Conservation (phyloP, 345 rosid species). For the Anastatica hierochuntica region DNA sequence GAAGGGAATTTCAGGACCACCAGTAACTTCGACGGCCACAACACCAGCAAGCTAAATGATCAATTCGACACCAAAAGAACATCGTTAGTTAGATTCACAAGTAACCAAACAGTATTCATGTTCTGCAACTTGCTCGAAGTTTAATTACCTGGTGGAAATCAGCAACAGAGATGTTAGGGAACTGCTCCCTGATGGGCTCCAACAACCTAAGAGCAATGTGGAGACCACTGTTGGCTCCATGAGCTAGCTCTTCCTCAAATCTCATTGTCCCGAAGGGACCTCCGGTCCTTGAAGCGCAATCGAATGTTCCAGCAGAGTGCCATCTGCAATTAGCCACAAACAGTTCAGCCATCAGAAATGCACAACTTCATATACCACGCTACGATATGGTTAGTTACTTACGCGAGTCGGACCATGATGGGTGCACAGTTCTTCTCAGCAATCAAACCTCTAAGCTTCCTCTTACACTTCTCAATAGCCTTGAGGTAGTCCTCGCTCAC, state of each 20-base stretch:
- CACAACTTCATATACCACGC: not conserved
- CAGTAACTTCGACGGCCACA: slow-evolving; percentile 89
- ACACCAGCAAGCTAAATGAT: slow-evolving; percentile 67
- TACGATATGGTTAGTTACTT: slow-evolving; percentile 8
- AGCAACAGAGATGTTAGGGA: slow-evolving; percentile 54
- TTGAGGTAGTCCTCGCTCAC: slow-evolving; percentile 73
- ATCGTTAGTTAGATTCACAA: too few relatives aligned
- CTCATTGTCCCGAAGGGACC: slow-evolving; percentile 95
- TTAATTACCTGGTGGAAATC: slow-evolving; percentile 93
- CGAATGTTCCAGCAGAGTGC: slow-evolving; percentile 97
- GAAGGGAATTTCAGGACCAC: slow-evolving; percentile 83
- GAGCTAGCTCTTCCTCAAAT: slow-evolving; percentile 53
- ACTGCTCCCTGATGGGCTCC: slow-evolving; percentile 79
- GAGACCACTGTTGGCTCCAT: slow-evolving; percentile 79
- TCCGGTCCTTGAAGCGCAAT: slow-evolving; percentile 68
- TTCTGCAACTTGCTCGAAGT: too few relatives aligned
- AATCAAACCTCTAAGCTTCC: slow-evolving; percentile 75
- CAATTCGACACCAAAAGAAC: not conserved
- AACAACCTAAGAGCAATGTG: slow-evolving; percentile 75
- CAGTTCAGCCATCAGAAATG: not conserved
- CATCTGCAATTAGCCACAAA: slow-evolving; percentile 40
- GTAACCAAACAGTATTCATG: too few relatives aligned
- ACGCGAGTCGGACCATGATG: slow-evolving; percentile 92
- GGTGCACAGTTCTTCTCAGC: slow-evolving; percentile 79
- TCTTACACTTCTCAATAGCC: slow-evolving; percentile 71